Base-by-base conservation (phyloP, 192 early-diverging fungal genomes). In the Podila horticola region DNA sequence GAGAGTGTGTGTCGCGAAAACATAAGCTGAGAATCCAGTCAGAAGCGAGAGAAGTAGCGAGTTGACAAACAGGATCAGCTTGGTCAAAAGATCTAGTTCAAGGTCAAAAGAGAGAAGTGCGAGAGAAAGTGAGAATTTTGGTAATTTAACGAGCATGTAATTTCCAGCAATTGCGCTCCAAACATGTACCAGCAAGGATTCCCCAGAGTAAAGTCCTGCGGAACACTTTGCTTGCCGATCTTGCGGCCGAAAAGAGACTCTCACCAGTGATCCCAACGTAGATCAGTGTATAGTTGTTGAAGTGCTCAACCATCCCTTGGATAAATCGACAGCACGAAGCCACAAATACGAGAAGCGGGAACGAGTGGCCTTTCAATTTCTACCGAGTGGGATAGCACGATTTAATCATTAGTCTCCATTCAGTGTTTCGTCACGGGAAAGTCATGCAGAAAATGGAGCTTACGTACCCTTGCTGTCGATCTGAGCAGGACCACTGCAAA, bases 141-240 rank as follows among this genome's bases (percentile, higher is more conserved):
- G 15, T 4, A 10, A 45, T 10, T 45, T 45, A 10, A 45, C 13
- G 8, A 45, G 15, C 13, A 15, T 13, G 11, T 10, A 15, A 17
- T 13, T 8, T 45, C 41, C 41, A 41, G 12, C 38, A 45, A 3
- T 13, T 15, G 41, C 38, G 1, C 12, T 20, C 30, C 11, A 26
- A 52, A 55, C 29, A 17, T 9, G 51, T 82, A 66, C 86, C 75
- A 13, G 90, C 89, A 3, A 90, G 67, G 9, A 94, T 69, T 7
- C 92, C 93, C 65, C 89, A 82, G 6, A 94, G 64, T 22, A 94
- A 72, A 62, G 94, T 95, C 13, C 94, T 79, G 45, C 92, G 85
- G 74, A 95, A 94, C 29, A 94, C 84, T 62, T 91, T 90, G 58
- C 93, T 92, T 19, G 88, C 91, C 10, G 66, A 76, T 29, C 82